Evolutionary conservation across 2,329 filamentous ascomycete species (phyloP).

Genomic region (Fusarium staphyleae): DNA sequence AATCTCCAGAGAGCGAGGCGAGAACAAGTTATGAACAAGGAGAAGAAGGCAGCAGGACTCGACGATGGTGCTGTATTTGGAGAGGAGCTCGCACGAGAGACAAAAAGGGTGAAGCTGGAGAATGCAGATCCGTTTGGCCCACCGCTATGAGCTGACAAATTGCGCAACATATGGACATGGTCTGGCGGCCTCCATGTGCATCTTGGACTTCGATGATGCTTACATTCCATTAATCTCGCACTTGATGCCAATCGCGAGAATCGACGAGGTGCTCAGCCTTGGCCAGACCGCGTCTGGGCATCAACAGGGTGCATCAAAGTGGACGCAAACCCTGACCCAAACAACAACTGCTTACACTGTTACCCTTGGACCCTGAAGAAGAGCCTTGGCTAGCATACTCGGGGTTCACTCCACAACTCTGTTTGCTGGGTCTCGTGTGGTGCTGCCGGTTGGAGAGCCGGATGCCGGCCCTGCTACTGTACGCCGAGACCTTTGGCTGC

Average conservation of each 20-base stretch:
- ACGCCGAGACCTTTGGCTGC: slow-evolving; percentile 29
- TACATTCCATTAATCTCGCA: not conserved
- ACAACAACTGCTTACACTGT: not conserved
- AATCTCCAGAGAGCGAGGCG: slow-evolving; percentile 71
- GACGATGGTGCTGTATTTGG: slow-evolving; percentile 59
- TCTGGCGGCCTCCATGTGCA: not conserved
- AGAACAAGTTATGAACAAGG: slow-evolving; percentile 56
- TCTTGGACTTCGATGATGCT: not conserved
- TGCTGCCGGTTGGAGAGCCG: slow-evolving; percentile 9
- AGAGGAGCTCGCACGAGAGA: slow-evolving; percentile 46
- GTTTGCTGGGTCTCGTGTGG: not conserved
- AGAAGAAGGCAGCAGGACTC: slow-evolving; percentile 51
- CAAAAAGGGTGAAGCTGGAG: slow-evolving; percentile 56
- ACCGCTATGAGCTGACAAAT: slow-evolving; percentile 44
- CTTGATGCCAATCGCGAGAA: slow-evolving; percentile 15
- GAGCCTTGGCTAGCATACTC: slow-evolving; percentile 6
- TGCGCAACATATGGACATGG: not conserved
- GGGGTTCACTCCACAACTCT: slow-evolving; percentile 12
- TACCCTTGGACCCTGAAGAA: slow-evolving; percentile 12
- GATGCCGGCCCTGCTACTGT: slow-evolving; percentile 22
- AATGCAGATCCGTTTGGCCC: slow-evolving; percentile 59
- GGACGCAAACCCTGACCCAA: not conserved
- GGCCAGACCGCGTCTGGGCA: slow-evolving; percentile 4
- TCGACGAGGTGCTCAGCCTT: not conserved
- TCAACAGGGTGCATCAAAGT: not conserved